Evolutionary conservation across 2,329 filamentous ascomycete genomes (phyloP), one percentile per base, ranked within the genome.

Genomic region (Escovopsis sp.): DNA sequence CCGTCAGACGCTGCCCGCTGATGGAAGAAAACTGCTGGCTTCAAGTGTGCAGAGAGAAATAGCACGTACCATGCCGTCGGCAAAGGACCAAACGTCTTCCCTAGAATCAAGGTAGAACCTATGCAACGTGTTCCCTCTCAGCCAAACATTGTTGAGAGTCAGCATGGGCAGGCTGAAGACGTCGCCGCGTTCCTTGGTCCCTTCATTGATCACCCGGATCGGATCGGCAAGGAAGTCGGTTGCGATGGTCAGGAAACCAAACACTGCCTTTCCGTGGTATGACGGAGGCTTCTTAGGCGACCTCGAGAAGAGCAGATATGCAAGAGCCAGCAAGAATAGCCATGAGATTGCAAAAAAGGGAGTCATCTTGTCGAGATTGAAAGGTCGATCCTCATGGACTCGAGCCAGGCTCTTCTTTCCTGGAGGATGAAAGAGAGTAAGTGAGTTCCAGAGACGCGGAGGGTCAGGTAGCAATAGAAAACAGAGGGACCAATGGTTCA

Each of bases 241-340:
- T 12, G 43, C 38, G 26, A 43, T 35, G n/a, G 28, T 34, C 5
- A 45, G 40, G 30, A 52, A 51, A 2, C 40, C 44, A 11, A 49
- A 46, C 19, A 47, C 49, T 30, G 46, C 41, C 10, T 48, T 43
- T 23, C 48, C 47, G 7, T 50, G 38, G 39, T 46, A 50, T 12
- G 33, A 23, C 28, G 49, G 47, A 2, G 48, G 48, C 18, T 48
- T 51, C 11, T 30, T 39, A 9, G 28, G 8, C 28, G 28, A 11
- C 7, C 7, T 32, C 28, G 7, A 32, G 28, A 32, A 32, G 8
- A 4, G 23, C 23, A 23, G 23, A 6, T 6, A 32, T 32, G 28
- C 28, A 32, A 32, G 7, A 9, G 8, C 8, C 28, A 32, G 28
- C 28, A 32, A 11, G 8, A 9, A 9, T 9, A 9, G 4, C 28